These are phyloP conservation scores for Phytopythium mirpurense DNA, from an alignment of 352 stramenopile species.

Conservation along the genomic window DNA sequence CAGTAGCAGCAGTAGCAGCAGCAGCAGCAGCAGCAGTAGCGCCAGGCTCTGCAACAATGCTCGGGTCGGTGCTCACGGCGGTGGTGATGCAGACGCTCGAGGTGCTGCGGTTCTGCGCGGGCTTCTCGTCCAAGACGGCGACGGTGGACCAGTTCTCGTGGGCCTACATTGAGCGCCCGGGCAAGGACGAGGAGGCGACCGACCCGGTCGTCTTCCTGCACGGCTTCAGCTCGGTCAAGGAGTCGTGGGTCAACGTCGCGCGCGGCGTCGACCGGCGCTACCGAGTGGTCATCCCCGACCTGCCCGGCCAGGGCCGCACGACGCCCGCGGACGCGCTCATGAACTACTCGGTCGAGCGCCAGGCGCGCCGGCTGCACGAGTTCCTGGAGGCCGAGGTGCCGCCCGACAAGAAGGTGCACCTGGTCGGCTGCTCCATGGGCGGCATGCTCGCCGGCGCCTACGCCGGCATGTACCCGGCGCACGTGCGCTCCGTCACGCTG, in stretches of 20 bases:
- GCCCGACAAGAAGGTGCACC: slow-evolving; percentile 51
- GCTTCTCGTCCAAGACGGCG: slow-evolving; percentile 42
- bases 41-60: slow-evolving; percentile 11
- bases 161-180: slow-evolving; percentile 64
- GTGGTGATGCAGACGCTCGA: slow-evolving; percentile 40
- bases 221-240: slow-evolving; percentile 68
- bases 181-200: slow-evolving; percentile 27
- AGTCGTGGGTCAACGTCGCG: slow-evolving; percentile 56
- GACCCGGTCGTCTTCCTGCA: slow-evolving; percentile 65
- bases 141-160: slow-evolving; percentile 53
- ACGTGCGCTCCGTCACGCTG: slow-evolving; percentile 59
- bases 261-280: slow-evolving; percentile 43
- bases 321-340: slow-evolving; percentile 34
- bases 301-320: slow-evolving; percentile 63
- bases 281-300: slow-evolving; percentile 57
- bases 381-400: slow-evolving; percentile 52
- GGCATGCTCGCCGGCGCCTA: slow-evolving; percentile 74
- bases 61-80: slow-evolving; percentile 15
- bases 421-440: slow-evolving; percentile 74
- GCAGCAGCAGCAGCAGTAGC: neutral
- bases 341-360: slow-evolving; percentile 47
- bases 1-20: too few relatives aligned
- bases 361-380: slow-evolving; percentile 45
- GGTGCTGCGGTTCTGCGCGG: slow-evolving; percentile 41
- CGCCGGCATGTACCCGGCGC: slow-evolving; percentile 49